Conservation (phyloP, 164 flowering plant genomes). For the Berberis thunbergii region DNA sequence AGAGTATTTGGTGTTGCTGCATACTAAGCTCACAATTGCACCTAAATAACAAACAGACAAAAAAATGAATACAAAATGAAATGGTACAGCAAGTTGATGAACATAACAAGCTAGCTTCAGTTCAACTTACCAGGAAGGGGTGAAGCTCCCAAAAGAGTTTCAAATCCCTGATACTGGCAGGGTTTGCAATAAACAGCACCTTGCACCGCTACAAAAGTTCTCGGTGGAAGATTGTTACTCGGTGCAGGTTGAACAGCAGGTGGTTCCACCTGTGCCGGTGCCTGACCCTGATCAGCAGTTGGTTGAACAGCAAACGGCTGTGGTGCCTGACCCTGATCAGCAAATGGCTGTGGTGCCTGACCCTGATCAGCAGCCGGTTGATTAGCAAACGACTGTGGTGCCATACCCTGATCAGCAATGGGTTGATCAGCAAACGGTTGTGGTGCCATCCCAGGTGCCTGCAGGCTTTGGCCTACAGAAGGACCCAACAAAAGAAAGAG, state of each 20-base stretch:
- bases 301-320: not conserved
- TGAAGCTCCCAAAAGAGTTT: conserved; percentile 39
- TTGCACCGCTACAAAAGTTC: conserved; percentile 45
- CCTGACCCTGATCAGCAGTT: not conserved
- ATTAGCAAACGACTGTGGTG: not conserved
- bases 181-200: conserved; percentile 62
- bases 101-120: not conserved
- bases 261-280: not conserved
- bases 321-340: not conserved
- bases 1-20: conserved; percentile 43
- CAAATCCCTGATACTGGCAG: conserved; percentile 44
- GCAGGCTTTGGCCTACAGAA: not conserved
- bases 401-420: not conserved
- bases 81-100: not conserved
- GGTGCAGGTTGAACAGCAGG: conserved; percentile 1
- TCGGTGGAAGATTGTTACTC: conserved; percentile 8
- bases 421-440: not conserved
- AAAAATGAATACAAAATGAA: not conserved
- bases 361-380: too few species aligned
- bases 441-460: not conserved
- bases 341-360: not conserved
- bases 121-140: conserved; percentile 37
- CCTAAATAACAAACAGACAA: conserved; percentile 23
- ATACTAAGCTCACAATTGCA: conserved; percentile 42
- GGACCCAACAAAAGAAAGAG: not conserved